phyloP scores from a whole-genome alignment of 257 asterid genomes.

The Oldenlandia corymbosa region DNA sequence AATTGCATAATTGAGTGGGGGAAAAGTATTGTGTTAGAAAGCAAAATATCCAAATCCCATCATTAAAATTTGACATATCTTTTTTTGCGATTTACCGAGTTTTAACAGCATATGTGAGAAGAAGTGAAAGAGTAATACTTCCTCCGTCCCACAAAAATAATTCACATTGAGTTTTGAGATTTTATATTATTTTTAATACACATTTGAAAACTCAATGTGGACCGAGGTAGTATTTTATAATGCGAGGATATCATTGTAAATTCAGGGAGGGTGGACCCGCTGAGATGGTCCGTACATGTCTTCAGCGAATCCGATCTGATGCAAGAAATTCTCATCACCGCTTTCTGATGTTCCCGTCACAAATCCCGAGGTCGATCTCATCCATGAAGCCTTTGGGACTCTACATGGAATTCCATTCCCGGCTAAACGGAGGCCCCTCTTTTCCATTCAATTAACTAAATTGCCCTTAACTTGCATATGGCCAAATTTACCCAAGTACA shows the following conservation, averaged over 20 bases:
- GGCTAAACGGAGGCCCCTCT: neutral
- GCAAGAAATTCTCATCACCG: conserved; percentile 6
- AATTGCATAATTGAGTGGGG: too few relatives aligned
- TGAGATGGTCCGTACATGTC: conserved; percentile 5
- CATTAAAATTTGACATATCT: too few relatives aligned
- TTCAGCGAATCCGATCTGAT: conserved; percentile 3
- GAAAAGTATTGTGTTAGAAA: too few relatives aligned
- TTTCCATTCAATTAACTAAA: neutral
- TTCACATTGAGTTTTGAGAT: too few relatives aligned
- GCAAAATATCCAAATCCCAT: too few relatives aligned
- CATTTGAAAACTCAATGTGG: too few relatives aligned
- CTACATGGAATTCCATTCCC: neutral
- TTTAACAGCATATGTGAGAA: too few relatives aligned
- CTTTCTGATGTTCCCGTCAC: conserved; percentile 6
- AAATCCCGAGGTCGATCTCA: conserved; percentile 19
- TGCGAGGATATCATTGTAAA: conserved; percentile 5
- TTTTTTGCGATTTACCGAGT: too few relatives aligned
- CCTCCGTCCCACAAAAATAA: too few relatives aligned
- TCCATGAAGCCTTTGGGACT: conserved; percentile 16
- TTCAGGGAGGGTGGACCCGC: neutral
- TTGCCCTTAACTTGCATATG: neutral
- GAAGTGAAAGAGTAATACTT: too few relatives aligned
- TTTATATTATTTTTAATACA: too few relatives aligned
- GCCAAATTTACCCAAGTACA: neutral
- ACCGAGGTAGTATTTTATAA: too few relatives aligned